Percentiles rank a stretch among this genome's conserved stretches.
Conservation (phyloP, 495 filamentous ascomycete species). For the Aspergillus panamensis region DNA sequence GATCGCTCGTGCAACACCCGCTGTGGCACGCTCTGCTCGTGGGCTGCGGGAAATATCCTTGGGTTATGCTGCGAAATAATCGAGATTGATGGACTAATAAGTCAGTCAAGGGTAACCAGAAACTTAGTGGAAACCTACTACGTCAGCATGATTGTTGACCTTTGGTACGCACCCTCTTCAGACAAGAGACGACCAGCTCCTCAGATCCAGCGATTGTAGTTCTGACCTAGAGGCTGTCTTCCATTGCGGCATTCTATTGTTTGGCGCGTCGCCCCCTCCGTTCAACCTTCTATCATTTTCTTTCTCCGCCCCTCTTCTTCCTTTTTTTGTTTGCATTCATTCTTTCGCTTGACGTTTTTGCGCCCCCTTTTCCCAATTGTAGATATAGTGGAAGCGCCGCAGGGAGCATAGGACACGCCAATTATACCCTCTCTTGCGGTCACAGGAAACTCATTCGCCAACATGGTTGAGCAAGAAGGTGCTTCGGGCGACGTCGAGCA, state of each 20-base stretch:
- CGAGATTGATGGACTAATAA: too few relatives aligned
- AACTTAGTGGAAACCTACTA: constrained; percentile 27
- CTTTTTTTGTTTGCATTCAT: constrained; percentile 6
- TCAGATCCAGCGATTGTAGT: neutral
- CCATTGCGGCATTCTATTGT: neutral
- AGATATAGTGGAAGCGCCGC: neutral
- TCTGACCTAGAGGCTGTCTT: neutral
- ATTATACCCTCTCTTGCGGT: constrained; percentile 4
- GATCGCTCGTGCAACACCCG: neutral
- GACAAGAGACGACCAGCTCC: neutral
- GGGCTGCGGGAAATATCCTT: neutral
- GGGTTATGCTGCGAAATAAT: neutral
- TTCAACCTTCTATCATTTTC: neutral
- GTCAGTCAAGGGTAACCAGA: neutral
- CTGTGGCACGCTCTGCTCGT: neutral
- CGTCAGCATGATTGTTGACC: constrained; percentile 38
- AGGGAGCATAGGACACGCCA: constrained; percentile 6
- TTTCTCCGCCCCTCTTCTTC: neutral
- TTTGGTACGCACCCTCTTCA: neutral
- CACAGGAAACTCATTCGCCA: constrained; percentile 14
- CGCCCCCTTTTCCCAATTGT: neutral
- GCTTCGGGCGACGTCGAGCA: constrained; percentile 20
- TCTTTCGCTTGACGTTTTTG: neutral
- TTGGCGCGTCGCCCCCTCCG: neutral
- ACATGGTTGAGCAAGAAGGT: constrained; percentile 23